phyloP scores from a whole-genome alignment of 1,139 yeast species.

The Debaryomyces subglobosus region DNA sequence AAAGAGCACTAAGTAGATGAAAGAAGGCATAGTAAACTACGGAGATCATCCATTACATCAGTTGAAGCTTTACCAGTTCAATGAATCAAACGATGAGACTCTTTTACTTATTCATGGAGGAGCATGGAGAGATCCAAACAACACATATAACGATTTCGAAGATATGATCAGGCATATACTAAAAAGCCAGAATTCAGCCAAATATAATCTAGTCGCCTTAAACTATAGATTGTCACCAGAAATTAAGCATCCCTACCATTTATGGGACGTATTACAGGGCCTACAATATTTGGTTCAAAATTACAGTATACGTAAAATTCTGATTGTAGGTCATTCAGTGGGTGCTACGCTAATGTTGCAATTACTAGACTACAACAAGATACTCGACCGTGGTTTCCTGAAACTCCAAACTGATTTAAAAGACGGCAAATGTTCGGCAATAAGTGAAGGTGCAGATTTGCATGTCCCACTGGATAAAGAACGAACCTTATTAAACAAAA shows the following conservation, averaged over 20 bases:
- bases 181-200: background rate
- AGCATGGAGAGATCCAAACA: constrained; percentile 78
- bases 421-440: background rate
- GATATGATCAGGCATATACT: constrained; percentile 29
- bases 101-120: constrained; percentile 80
- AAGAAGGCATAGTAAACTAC: constrained; percentile 15
- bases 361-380: constrained; percentile 34
- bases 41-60: constrained; percentile 29
- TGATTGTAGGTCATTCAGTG: constrained; percentile 76
- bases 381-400: constrained; percentile 19
- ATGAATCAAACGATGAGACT: constrained; percentile 17
- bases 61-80: constrained; percentile 24
- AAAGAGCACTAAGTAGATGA: background rate
- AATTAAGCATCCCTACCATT: constrained; percentile 64
- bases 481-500: background rate
- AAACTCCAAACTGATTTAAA: background rate
- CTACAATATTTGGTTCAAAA: constrained; percentile 31
- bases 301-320: constrained; percentile 23
- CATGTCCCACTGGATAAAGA: background rate
- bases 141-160: constrained; percentile 60
- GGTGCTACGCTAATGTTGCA: constrained; percentile 77
- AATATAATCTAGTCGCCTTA: constrained; percentile 43
- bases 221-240: constrained; percentile 74
- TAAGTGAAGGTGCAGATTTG: background rate
- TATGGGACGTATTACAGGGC: constrained; percentile 57